These are phyloP conservation scores for Termitomyces sp. DNA, from an alignment of 1,284 basidiomycete genomes.

Conservation along the genomic window DNA sequence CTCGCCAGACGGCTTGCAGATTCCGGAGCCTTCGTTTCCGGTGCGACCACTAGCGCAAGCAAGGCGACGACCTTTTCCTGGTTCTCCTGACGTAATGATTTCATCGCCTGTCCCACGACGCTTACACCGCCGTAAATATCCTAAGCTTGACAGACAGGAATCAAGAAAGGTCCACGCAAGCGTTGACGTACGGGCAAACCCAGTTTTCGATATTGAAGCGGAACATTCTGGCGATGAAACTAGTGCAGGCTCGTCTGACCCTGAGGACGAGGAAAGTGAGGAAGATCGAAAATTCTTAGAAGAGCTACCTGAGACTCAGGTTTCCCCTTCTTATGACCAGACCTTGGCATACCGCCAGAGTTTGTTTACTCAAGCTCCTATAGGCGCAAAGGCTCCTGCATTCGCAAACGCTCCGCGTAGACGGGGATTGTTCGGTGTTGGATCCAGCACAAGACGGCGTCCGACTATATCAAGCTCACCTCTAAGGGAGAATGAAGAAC, in stretches of 20 bases:
- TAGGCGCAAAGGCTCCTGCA: constrained; percentile 36
- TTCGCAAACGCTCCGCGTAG: constrained; percentile 51
- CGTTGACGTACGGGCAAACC: constrained; percentile 39
- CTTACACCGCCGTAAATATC: constrained; percentile 31
- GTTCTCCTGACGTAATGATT: constrained; percentile 35
- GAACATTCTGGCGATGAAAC: constrained; percentile 77
- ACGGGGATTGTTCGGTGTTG: constrained; percentile 32
- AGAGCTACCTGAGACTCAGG: constrained; percentile 65
- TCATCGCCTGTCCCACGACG: constrained; percentile 41
- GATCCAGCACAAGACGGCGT: constrained; percentile 21
- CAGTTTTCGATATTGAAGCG: constrained; percentile 63
- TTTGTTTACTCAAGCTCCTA: constrained; percentile 62
- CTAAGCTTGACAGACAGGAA: constrained; percentile 21
- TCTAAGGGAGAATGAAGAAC: constrained; percentile 37
- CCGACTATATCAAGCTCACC: constrained; percentile 57
- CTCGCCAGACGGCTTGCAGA: neutral
- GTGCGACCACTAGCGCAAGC: constrained; percentile 37
- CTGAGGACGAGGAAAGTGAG: constrained; percentile 59
- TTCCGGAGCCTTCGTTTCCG: constrained; percentile 43
- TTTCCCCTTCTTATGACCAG: constrained; percentile 73
- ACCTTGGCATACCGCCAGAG: constrained; percentile 60
- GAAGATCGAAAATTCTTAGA: constrained; percentile 67
- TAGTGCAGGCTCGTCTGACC: constrained; percentile 54
- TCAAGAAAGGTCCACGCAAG: constrained; percentile 24
- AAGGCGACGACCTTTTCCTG: constrained; percentile 27